Evolutionary conservation across 192 early-diverging fungal species (phyloP).

Genomic region (Powellomyces hirtus): DNA sequence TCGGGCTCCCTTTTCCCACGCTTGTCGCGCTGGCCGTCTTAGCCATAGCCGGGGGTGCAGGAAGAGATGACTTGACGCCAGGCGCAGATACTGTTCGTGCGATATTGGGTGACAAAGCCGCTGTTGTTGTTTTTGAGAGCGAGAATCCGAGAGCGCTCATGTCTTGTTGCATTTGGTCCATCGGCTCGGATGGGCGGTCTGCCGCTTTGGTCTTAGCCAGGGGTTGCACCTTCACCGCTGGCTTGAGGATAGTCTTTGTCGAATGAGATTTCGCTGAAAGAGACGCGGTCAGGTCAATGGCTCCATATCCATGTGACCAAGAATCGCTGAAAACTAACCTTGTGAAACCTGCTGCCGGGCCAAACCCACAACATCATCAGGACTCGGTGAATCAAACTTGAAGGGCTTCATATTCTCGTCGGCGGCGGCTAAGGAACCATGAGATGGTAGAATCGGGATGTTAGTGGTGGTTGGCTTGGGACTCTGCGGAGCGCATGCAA

Average conservation of each 20-base stretch:
- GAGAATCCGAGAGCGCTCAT: conserved; percentile 13
- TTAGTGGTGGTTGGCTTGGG: background rate
- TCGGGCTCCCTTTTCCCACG: conserved; percentile 21
- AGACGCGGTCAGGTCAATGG: no score
- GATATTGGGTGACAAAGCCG: background rate
- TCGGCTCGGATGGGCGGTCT: background rate
- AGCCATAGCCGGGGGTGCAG: conserved; percentile 20
- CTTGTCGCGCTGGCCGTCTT: conserved; percentile 21
- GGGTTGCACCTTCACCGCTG: background rate
- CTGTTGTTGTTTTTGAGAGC: background rate
- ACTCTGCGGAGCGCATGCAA: background rate
- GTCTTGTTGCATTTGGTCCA: conserved; percentile 13
- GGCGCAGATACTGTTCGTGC: background rate
- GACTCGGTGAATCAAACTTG: conserved; percentile 75
- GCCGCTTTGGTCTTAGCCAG: conserved; percentile 1
- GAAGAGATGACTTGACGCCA: background rate
- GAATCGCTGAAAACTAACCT: conserved; percentile 18
- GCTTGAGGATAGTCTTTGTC: background rate
- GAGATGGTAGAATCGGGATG: background rate
- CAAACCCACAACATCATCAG: conserved; percentile 72
- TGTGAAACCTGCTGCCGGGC: conserved; percentile 57
- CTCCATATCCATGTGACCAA: no score
- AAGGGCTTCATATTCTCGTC: conserved; percentile 43
- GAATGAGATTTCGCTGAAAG: conserved; percentile 24
- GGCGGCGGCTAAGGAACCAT: background rate